Conservation (phyloP, 441 rosid species). For the Adansonia madagascariensis region DNA sequence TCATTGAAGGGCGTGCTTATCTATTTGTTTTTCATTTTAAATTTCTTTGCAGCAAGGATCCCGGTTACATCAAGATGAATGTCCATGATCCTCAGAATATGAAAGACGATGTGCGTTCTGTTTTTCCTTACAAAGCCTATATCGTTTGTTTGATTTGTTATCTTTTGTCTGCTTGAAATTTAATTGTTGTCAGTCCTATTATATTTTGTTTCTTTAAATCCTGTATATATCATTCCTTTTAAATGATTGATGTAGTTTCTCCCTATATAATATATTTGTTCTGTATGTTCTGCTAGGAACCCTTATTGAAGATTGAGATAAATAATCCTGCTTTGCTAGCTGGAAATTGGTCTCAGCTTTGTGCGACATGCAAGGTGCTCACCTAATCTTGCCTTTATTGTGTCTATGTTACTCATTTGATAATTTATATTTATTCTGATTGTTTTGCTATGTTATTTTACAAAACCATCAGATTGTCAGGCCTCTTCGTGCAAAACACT, state of each 20-base stretch:
- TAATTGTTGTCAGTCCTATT: neutral
- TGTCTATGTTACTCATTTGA: slow-evolving; percentile 17
- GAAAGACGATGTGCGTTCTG: slow-evolving; percentile 84
- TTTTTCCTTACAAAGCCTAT: slow-evolving; percentile 23
- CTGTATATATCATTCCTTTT: neutral
- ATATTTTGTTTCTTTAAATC: neutral
- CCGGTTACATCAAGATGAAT: slow-evolving; percentile 86
- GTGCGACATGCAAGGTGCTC: slow-evolving; percentile 97
- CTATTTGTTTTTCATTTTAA: slow-evolving; percentile 20
- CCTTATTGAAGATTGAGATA: slow-evolving; percentile 89
- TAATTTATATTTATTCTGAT: slow-evolving; percentile 21
- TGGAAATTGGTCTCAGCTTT: slow-evolving; percentile 98
- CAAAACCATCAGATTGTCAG: slow-evolving; percentile 72
- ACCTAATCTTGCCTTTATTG: slow-evolving; percentile 21
- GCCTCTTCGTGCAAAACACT: slow-evolving; percentile 98
- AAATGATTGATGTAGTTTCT: slow-evolving; percentile 3
- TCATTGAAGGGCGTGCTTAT: slow-evolving; percentile 8
- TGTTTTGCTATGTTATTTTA: slow-evolving; percentile 25
- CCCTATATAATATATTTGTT: neutral
- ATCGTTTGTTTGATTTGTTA: slow-evolving; percentile 21
- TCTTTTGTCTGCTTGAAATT: neutral
- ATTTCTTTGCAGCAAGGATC: slow-evolving; percentile 80
- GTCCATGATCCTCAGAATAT: slow-evolving; percentile 72
- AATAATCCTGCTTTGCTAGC: slow-evolving; percentile 89
- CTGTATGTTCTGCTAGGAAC: slow-evolving; percentile 60